phyloP scores from a whole-genome alignment of 2,329 filamentous ascomycete species.

The Fusarium veterinarium region DNA sequence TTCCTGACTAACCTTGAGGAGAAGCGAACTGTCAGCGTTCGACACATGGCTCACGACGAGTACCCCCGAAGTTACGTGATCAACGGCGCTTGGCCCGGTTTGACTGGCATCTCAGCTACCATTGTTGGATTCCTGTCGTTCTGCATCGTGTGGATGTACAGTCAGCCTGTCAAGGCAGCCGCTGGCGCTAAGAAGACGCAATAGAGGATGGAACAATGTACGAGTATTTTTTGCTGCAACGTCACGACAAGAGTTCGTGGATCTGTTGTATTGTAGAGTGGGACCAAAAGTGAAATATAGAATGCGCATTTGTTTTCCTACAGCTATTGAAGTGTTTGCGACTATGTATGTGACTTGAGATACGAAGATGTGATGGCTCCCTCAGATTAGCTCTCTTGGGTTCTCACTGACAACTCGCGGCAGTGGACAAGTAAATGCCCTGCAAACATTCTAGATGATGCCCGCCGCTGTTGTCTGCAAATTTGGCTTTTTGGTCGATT shows the following conservation, averaged over 20 bases:
- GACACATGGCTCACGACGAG: conserved; percentile 97
- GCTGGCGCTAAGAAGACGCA: conserved; percentile 60
- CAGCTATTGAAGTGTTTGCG: neutral
- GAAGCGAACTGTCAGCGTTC: conserved; percentile 93
- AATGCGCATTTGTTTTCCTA: conserved; percentile 35
- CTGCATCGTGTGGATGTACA: conserved; percentile 87
- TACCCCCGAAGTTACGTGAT: conserved; percentile 93
- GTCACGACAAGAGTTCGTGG: conserved; percentile 16
- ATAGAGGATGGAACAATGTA: conserved; percentile 47
- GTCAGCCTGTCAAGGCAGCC: conserved; percentile 57
- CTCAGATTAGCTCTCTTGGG: conserved; percentile 69
- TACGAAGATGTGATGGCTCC: conserved; percentile 47
- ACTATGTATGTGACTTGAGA: neutral
- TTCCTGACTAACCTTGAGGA: conserved; percentile 91
- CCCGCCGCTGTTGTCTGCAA: conserved; percentile 61
- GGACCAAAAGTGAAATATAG: conserved; percentile 41
- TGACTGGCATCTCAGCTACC: conserved; percentile 86
- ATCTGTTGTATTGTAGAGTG: conserved; percentile 32
- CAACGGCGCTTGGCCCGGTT: conserved; percentile 93
- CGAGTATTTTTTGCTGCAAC: conserved; percentile 24
- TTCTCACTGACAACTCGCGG: conserved; percentile 64
- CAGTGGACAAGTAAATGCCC: conserved; percentile 14
- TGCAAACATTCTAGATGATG: conserved; percentile 18
- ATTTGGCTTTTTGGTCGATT: conserved; percentile 68
- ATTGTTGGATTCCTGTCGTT: conserved; percentile 87